phyloP scores from a whole-genome alignment of 2,329 filamentous ascomycete genomes.

The Hypoxylon sp. region DNA sequence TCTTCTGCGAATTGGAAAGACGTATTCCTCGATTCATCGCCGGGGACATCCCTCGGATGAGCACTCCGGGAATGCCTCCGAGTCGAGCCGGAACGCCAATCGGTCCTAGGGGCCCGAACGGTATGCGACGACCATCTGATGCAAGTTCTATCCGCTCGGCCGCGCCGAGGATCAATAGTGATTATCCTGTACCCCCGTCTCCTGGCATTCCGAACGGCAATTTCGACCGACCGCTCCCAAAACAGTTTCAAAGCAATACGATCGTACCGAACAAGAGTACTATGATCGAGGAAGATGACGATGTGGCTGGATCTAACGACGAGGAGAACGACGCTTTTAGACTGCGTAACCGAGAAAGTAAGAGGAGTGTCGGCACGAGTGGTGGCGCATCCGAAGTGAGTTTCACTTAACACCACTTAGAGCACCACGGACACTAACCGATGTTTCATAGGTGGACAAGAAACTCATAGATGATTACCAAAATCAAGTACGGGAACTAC shows the following conservation, averaged over 20 bases:
- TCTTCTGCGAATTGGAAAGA: slow-evolving; percentile 94
- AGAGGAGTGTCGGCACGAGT: slow-evolving; percentile 52
- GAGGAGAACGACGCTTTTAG: slow-evolving; percentile 76
- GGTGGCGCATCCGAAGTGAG: slow-evolving; percentile 59
- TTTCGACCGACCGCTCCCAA: slow-evolving; percentile 83
- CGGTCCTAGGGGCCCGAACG: slow-evolving; percentile 66
- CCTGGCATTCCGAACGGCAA: slow-evolving; percentile 73
- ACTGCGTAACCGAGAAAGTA: slow-evolving; percentile 63
- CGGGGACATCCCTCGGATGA: slow-evolving; percentile 76
- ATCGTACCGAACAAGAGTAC: slow-evolving; percentile 98
- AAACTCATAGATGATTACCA: slow-evolving; percentile 86
- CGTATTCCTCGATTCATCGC: slow-evolving; percentile 86
- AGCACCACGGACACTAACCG: slow-evolving; percentile 32
- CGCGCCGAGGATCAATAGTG: slow-evolving; percentile 57
- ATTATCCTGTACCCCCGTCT: slow-evolving; percentile 71
- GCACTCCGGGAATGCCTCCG: slow-evolving; percentile 69
- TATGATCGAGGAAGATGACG: slow-evolving; percentile 96
- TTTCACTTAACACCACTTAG: slow-evolving; percentile 1
- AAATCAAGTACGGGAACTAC: slow-evolving; percentile 79
- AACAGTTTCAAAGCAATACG: slow-evolving; percentile 94
- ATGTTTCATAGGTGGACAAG: slow-evolving; percentile 70
- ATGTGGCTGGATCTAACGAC: slow-evolving; percentile 70
- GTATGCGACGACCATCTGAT: slow-evolving; percentile 72
- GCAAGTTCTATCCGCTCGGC: slow-evolving; percentile 71
- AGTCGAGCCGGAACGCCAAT: slow-evolving; percentile 74